These are phyloP conservation scores for Plenodomus tracheiphilus DNA, from an alignment of 2,329 filamentous ascomycete genomes.

Conservation along the genomic window DNA sequence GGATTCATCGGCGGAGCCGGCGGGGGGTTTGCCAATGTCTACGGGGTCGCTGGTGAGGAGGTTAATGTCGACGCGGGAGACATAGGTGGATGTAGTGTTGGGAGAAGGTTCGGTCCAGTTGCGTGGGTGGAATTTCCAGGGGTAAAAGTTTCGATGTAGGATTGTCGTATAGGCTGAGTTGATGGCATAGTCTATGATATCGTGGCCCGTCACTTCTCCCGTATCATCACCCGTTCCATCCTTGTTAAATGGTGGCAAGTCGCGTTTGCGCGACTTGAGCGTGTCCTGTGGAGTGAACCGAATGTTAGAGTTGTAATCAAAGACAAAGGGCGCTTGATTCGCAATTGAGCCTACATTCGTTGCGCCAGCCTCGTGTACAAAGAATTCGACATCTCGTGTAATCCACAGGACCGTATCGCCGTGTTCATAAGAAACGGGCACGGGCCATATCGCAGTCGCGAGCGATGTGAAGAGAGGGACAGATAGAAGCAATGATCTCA, in stretches of 20 bases:
- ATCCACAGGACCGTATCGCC: constrained; percentile 49
- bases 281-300: constrained; percentile 10
- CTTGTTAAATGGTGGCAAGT: constrained; percentile 8
- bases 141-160: constrained; percentile 70
- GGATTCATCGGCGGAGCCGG: constrained; percentile 72
- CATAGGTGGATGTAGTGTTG: constrained; percentile 48
- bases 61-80: constrained; percentile 64
- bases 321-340: constrained; percentile 17
- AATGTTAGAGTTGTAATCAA: constrained; percentile 25
- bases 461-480: constrained; percentile 24
- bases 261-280: constrained; percentile 14
- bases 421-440: constrained; percentile 42
- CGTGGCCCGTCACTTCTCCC: constrained; percentile 50
- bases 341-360: constrained; percentile 31
- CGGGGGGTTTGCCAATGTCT: constrained; percentile 62
- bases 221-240: background rate
- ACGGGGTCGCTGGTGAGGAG: constrained; percentile 61
- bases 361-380: constrained; percentile 35
- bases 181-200: constrained; percentile 53
- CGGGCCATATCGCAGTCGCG: constrained; percentile 49
- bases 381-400: constrained; percentile 19
- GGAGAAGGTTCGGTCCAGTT: constrained; percentile 65
- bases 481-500: constrained; percentile 23
- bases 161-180: constrained; percentile 64
- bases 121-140: constrained; percentile 75